Percentiles rank a stretch among this genome's conserved stretches.
Conservation (phyloP, 2,329 filamentous ascomycete species). For the Penicillium sp. region DNA sequence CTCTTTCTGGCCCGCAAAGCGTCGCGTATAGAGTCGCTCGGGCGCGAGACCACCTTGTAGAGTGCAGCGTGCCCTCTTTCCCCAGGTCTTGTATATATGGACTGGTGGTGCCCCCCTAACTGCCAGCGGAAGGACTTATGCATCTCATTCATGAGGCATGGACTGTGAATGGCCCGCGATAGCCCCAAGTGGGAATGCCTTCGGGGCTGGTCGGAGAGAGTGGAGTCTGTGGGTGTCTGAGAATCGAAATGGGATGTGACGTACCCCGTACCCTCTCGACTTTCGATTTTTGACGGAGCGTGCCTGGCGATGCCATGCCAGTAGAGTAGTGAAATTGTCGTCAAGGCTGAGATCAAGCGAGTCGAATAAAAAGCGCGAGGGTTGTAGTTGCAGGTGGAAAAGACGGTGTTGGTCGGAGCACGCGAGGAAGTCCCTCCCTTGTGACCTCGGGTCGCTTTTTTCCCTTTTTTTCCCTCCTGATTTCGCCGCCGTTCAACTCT, state of each 20-base stretch:
- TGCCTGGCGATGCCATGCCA: too few relatives aligned
- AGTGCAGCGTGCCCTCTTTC: too few relatives aligned
- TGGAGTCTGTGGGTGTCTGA: too few relatives aligned
- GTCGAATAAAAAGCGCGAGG: too few relatives aligned
- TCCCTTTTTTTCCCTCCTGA: conserved; percentile 4
- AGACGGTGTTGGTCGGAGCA: conserved; percentile 8
- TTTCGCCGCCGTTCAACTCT: conserved; percentile 4
- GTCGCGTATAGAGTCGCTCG: neutral
- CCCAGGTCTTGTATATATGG: neutral
- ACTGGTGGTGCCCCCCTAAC: neutral
- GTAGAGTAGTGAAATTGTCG: too few relatives aligned
- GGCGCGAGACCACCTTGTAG: too few relatives aligned
- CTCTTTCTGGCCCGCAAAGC: conserved; percentile 3
- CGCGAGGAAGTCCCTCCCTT: conserved; percentile 12
- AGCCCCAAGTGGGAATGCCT: conserved; percentile 15
- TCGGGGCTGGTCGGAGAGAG: conserved; percentile 20
- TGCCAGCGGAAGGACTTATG: too few relatives aligned
- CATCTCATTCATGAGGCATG: conserved; percentile 4
- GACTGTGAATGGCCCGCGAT: conserved; percentile 11
- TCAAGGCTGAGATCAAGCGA: too few relatives aligned
- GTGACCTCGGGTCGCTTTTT: conserved; percentile 13
- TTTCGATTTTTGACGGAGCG: too few relatives aligned
- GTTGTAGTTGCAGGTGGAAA: too few relatives aligned
- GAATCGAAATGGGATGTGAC: conserved; percentile 10
- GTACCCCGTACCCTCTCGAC: too few relatives aligned